phyloP scores from a whole-genome alignment of 2,329 filamentous ascomycete genomes.

The Chrysosporium queenslandicum region DNA sequence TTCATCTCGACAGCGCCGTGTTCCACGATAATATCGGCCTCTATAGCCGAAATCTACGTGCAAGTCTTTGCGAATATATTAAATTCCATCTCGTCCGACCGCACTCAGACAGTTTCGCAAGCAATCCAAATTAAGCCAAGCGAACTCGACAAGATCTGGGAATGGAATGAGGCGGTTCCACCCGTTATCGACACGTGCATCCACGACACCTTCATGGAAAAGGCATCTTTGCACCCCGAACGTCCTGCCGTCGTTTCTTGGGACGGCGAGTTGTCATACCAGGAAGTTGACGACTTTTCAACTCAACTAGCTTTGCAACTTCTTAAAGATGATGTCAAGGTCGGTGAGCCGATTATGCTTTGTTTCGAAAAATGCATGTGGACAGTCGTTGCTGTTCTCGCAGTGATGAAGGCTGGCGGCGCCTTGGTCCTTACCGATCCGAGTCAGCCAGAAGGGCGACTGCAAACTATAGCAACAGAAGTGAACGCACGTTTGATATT shows the following conservation, averaged over 20 bases:
- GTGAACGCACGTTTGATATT: constrained; percentile 16
- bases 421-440: constrained; percentile 25
- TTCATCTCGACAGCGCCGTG: neutral
- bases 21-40: neutral
- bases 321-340: constrained; percentile 24
- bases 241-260: constrained; percentile 22
- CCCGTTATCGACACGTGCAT: constrained; percentile 17
- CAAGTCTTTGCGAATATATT: constrained; percentile 15
- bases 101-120: constrained; percentile 12
- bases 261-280: constrained; percentile 26
- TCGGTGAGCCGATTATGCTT: constrained; percentile 21
- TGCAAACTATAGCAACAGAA: constrained; percentile 23
- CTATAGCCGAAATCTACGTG: neutral
- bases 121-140: constrained; percentile 7
- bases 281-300: constrained; percentile 26
- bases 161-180: constrained; percentile 20
- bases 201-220: constrained; percentile 17
- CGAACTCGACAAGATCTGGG: constrained; percentile 21
- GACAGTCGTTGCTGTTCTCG: constrained; percentile 24
- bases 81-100: constrained; percentile 9
- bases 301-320: constrained; percentile 24
- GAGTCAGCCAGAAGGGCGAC: constrained; percentile 25
- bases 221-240: constrained; percentile 10
- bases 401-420: constrained; percentile 25
- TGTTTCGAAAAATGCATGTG: constrained; percentile 28